Evolutionary conservation across 768 basidiomycete species (phyloP), one percentile per base, ranked within the genome.

Genomic region (Collybiopsis luxurians): DNA sequence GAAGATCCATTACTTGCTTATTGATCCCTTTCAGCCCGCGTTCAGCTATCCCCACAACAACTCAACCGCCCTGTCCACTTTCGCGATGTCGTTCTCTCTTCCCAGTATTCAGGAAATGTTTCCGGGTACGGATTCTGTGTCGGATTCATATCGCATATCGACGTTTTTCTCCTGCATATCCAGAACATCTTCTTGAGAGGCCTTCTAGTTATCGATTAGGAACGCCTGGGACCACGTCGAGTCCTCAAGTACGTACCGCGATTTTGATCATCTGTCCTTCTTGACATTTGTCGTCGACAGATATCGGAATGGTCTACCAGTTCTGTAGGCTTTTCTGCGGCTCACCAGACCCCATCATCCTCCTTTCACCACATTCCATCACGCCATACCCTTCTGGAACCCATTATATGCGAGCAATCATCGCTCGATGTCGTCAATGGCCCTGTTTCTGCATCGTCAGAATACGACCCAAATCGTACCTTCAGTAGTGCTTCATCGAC

Each of bases 101-200:
- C 81, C 81, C 23, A 78, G 79, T 61, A 81, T 82, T 30, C 73
- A 76, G 21, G 79, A 82, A 58, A 79, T 83, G 73, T 83, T 83
- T 60, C 82, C 82, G 45, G 82, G 82, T 79, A 48, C 24, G 59
- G 36, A 70, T 56, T 10, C 24, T 26, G 27, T 23, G 17, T 48
- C 28, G n/a, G 31, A 19, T 24, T 59, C 59, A 57, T 55, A 55
- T 58, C 39, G 55, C 58, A 15, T 24, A 11, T 9, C 17, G 15
- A 39, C n/a, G 7, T 40, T 36, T 17, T 36, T n/a, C n/a, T n/a
- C n/a, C n/a, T n/a, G n/a, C n/a, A n/a, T n/a, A n/a, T 7, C n/a
- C 63, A 71, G 17, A 61, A 57, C n/a, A 66, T 64, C 54, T 66
- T 23, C 17, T 56, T 28, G 4, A 23, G 3, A 23, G 12, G 9